Base-by-base conservation (phyloP, 2,329 filamentous ascomycete genomes). In the Fusarium ramigenum region DNA sequence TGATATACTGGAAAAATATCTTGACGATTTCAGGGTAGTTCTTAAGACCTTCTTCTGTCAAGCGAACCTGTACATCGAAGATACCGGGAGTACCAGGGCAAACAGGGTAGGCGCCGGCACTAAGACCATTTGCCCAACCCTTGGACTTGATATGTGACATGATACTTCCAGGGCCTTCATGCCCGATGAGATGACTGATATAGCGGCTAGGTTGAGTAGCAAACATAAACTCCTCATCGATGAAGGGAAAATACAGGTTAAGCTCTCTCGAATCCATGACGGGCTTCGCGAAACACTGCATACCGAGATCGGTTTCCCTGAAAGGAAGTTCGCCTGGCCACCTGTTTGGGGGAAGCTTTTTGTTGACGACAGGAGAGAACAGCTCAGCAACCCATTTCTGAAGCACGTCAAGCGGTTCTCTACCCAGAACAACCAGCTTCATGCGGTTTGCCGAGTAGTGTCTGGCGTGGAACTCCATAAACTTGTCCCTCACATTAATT, bases 391-490 rank as follows among this genome's bases (percentile, higher is more conserved):
- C 93, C 95, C 95, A 98, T 61, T 88, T 85, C 81, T 98, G 92
- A 63, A 97, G 85, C 23, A 94, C 89, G 77, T 97, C 94, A 66
- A 98, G 85, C 10, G 90, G 87, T 81, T 98, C 95, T 57, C 92
- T 89, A 2, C 95, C 95, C 28, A 98, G 83, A 9, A 97, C 91
- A 42, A 95, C 94, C 56, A 98, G 86, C 86, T 97, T 97, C 93
- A 97, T 97, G 43, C 91, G 30, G 79, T 98, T 98, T 65, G 95
- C 93, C 3, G 95, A 97, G 83, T 98, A 98, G 79, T 97, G 92
- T 78, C 91, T 93, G 71, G 91, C 89, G 80, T 98, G 94, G 79
- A 98, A 98, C 72, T 95, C 92, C 74, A 98, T 97, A 79, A 98
- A 98, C 81, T 95, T 95, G 75, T 94, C 92, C 54, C 95, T 89